A percentile compares a stretch with the other conserved stretches of the same genome.
phyloP scores from a whole-genome alignment of 257 asterid genomes.

The Vinca minor region DNA sequence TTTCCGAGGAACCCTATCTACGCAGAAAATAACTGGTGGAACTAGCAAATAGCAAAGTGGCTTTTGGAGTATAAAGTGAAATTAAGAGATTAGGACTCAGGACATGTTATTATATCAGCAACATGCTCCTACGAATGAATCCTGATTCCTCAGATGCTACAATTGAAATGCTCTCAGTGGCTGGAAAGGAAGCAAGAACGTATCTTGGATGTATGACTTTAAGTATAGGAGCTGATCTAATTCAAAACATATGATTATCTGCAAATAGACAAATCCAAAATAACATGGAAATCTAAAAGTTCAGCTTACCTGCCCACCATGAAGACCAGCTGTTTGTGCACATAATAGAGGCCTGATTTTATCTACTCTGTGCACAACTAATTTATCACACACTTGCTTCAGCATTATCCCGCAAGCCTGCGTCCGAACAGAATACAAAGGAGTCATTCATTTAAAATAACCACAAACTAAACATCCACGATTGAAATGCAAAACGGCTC shows the following conservation, averaged over 20 bases:
- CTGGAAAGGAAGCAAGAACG: background rate
- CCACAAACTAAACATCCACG: too few species aligned
- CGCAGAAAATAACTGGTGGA: background rate
- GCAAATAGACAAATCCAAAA: background rate
- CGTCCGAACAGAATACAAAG: background rate
- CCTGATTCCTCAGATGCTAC: too few species aligned
- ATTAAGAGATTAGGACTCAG: background rate
- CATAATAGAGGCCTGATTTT: conserved; percentile 28
- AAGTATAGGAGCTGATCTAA: background rate
- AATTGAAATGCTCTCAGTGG: background rate
- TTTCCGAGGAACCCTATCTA: background rate
- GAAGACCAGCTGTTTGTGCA: conserved; percentile 37
- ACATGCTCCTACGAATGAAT: background rate
- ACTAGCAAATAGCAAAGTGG: background rate
- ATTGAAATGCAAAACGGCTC: too few species aligned
- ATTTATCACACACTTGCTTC: conserved; percentile 40
- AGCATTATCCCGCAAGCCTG: conserved; percentile 34
- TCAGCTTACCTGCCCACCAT: conserved; percentile 41
- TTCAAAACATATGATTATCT: too few species aligned
- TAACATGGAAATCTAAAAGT: background rate
- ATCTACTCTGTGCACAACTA: conserved; percentile 28
- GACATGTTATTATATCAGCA: too few species aligned
- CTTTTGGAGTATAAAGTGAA: background rate
- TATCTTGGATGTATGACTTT: background rate
- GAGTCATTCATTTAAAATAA: background rate